Base-by-base conservation (phyloP, 306 rosid genomes). In the Aeschynomene evenia region DNA sequence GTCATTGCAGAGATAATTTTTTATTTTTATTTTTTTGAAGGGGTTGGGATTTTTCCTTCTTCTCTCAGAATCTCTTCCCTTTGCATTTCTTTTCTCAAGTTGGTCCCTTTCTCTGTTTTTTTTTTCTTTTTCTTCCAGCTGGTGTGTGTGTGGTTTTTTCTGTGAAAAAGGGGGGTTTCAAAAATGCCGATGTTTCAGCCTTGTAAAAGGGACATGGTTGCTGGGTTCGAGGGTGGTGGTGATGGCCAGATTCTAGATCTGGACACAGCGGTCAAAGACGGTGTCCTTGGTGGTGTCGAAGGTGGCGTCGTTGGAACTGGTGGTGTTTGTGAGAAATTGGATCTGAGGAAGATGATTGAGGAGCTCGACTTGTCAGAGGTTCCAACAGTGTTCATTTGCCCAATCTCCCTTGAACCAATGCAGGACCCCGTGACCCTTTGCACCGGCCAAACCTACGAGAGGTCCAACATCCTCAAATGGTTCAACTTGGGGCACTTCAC, bases 361-460 rank as follows among this genome's bases (percentile, higher is more conserved):
- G 96, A 89, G 84, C 89, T 89, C 1, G 81, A 85, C 55, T 71
- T 88, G 68, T 77, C 80, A 4, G 95, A 88, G 79, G 85, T 88
- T 7, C 87, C 96, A 0, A 78, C 84, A 3, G 96, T 89, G 63
- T 89, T 89, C 71, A 86, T 89, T 48, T 89, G 96, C 78, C 96
- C 96, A 76, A 89, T 89, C 78, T 89, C 96, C 2, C 86, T 89
- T 3, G 96, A 89, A 60, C 86, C 96, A 82, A 89, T 89, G 96
- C 89, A 80, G 72, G 96, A 89, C 84, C 96, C 96, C 7, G 91
- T 89, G 33, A 89, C 96, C 8, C 96, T 86, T 14, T 89, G 96
- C 79, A 86, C 96, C 0, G 96, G 95, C 61, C 95, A 88, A 76
- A 88, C 95, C 59, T 88, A 88, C 58, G 95, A 88, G 83, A 70